Percentiles rank a stretch among this genome's conserved stretches.
Evolutionary conservation across 2,329 filamentous ascomycete species (phyloP).

Genomic region (Stachybotrys chartarum): DNA sequence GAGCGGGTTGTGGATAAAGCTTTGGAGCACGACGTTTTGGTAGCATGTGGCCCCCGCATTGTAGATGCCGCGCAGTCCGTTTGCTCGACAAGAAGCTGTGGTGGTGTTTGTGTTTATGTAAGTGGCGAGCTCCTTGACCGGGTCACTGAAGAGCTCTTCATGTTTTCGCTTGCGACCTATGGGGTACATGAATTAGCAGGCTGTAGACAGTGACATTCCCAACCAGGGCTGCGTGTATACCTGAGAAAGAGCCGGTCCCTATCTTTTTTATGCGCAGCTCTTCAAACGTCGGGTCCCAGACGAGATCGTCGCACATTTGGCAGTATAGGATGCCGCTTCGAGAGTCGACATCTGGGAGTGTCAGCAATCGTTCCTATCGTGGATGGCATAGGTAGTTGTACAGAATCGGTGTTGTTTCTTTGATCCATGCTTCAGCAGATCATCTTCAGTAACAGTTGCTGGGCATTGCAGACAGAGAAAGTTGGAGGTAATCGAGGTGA

Average conservation of each 20-base stretch:
- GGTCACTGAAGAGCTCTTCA: slow-evolving; percentile 61
- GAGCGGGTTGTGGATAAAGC: slow-evolving; percentile 86
- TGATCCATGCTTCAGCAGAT: slow-evolving; percentile 58
- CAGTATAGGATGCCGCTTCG: slow-evolving; percentile 69
- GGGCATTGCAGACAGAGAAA: slow-evolving; percentile 71
- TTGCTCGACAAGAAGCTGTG: slow-evolving; percentile 74
- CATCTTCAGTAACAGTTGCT: slow-evolving; percentile 58
- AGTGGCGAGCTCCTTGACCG: slow-evolving; percentile 62
- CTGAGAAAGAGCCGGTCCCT: slow-evolving; percentile 57
- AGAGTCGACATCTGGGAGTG: slow-evolving; percentile 63
- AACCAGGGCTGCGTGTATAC: slow-evolving; percentile 31
- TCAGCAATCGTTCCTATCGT: slow-evolving; percentile 12
- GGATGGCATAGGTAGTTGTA: slow-evolving; percentile 30
- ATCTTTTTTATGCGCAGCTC: slow-evolving; percentile 65
- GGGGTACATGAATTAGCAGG: slow-evolving; percentile 1
- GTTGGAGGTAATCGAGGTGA: slow-evolving; percentile 59
- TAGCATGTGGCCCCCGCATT: slow-evolving; percentile 99
- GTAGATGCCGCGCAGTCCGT: slow-evolving; percentile 84
- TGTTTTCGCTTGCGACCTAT: slow-evolving; percentile 66
- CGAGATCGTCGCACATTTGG: slow-evolving; percentile 73
- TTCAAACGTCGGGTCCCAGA: slow-evolving; percentile 77
- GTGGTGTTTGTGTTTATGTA: slow-evolving; percentile 75
- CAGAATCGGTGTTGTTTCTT: slow-evolving; percentile 69
- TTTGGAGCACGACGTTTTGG: slow-evolving; percentile 92
- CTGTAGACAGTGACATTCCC: background rate